phyloP scores from a whole-genome alignment of 768 basidiomycete genomes.

The Kwoniella mangroviensis region DNA sequence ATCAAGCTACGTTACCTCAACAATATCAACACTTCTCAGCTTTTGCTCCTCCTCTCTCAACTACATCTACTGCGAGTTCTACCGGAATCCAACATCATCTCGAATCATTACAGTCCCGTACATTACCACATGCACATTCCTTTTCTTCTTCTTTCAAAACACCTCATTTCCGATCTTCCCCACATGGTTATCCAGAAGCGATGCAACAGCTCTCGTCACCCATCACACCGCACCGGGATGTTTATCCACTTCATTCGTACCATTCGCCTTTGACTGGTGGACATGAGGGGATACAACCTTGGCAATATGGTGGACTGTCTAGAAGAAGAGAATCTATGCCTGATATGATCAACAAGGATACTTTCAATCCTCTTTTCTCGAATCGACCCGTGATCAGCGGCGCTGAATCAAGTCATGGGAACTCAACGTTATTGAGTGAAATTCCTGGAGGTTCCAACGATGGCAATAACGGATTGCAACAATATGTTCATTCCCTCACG shows the following conservation, averaged over 20 bases:
- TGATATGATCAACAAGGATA: conserved; percentile 8
- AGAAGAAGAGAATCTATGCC: conserved; percentile 25
- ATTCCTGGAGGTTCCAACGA: neutral
- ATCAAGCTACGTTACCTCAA: conserved; percentile 38
- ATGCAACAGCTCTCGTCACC: conserved; percentile 16
- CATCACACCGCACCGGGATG: conserved; percentile 16
- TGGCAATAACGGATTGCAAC: neutral
- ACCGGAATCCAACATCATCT: conserved; percentile 1
- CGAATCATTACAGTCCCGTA: neutral
- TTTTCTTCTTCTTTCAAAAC: conserved; percentile 3
- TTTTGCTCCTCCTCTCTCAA: conserved; percentile 37
- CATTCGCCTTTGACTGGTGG: neutral
- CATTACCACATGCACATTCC: conserved; percentile 4
- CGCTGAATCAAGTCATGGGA: neutral
- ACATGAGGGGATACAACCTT: conserved; percentile 1
- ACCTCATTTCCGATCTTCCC: conserved; percentile 16
- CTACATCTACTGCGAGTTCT: neutral
- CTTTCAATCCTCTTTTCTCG: conserved; percentile 5
- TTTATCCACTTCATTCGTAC: conserved; percentile 1
- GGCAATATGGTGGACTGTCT: conserved; percentile 3
- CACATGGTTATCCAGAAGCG: conserved; percentile 12
- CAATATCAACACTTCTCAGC: conserved; percentile 41
- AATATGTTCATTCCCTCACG: conserved; percentile 7
- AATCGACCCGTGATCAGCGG: conserved; percentile 3
- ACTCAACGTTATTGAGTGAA: neutral